Percentiles rank a stretch among this genome's conserved stretches.
Conservation (phyloP, 2,329 filamentous ascomycete species). For the Cytospora mali region DNA sequence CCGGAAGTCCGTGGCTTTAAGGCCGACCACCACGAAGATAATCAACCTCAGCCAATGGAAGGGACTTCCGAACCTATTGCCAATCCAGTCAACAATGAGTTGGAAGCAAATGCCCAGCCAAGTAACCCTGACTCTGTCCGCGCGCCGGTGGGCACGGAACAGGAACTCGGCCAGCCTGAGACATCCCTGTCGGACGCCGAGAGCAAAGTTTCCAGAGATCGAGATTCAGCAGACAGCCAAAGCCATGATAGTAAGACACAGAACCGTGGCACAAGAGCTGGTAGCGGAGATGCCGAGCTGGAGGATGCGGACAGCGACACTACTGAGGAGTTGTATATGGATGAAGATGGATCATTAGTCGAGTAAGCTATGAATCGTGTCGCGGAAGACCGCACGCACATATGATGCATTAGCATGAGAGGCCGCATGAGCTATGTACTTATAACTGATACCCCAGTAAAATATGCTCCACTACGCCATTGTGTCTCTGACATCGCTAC, state of each 20-base stretch:
- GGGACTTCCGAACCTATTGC: no score
- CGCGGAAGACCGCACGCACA: no score
- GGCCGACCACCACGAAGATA: constrained; percentile 15
- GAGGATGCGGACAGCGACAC: constrained; percentile 32
- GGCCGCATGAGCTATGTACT: neutral
- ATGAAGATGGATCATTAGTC: constrained; percentile 37
- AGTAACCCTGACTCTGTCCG: neutral
- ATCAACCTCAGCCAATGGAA: neutral
- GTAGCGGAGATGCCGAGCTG: constrained; percentile 19
- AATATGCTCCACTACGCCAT: neutral
- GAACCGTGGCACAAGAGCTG: neutral
- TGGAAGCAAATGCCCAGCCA: neutral
- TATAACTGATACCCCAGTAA: neutral
- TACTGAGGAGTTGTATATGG: constrained; percentile 38
- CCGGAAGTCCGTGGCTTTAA: constrained; percentile 26
- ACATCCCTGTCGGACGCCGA: neutral
- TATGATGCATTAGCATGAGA: neutral
- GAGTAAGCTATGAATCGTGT: constrained; percentile 10
- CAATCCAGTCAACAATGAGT: neutral
- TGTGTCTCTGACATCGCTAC: neutral
- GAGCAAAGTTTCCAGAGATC: neutral
- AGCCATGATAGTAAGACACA: neutral
- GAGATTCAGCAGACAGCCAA: neutral
- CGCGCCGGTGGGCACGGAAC: neutral
- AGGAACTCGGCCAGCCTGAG: neutral